Percentiles rank a stretch among this genome's conserved stretches.
Conservation (phyloP, 192 early-diverging fungal species). For the Linnemannia exigua region DNA sequence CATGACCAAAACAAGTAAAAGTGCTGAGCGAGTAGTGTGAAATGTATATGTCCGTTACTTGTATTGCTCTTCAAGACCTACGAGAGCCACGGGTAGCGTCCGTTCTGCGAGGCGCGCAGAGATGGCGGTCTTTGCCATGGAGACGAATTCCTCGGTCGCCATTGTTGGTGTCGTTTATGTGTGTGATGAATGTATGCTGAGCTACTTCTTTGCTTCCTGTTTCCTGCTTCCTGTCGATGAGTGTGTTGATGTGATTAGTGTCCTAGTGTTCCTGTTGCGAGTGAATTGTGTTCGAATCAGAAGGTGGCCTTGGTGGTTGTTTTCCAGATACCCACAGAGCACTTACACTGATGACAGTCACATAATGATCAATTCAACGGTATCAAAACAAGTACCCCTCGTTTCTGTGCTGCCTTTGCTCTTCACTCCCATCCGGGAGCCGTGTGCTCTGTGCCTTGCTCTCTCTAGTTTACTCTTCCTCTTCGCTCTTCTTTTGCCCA, state of each 20-base stretch:
- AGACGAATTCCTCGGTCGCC: constrained; percentile 8
- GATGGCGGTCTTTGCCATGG: constrained; percentile 34
- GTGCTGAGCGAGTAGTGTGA: neutral
- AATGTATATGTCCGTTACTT: constrained; percentile 32
- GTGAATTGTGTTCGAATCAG: neutral
- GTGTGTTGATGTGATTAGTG: neutral
- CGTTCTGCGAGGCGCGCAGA: constrained; percentile 56
- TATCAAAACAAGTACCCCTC: neutral
- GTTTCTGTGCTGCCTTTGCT: neutral
- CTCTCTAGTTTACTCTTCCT: neutral
- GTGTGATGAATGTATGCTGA: neutral
- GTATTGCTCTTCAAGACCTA: constrained; percentile 65
- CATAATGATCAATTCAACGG: neutral
- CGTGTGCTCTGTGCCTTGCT: neutral
- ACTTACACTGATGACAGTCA: neutral
- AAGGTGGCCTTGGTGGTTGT: neutral
- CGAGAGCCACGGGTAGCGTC: constrained; percentile 50
- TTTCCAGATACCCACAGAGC: neutral
- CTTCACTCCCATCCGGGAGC: neutral
- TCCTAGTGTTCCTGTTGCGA: neutral
- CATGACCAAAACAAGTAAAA: neutral
- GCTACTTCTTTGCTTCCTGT: too few species aligned
- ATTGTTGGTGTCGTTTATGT: neutral
- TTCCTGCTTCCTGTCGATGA: neutral
- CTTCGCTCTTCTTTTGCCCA: neutral